These are phyloP conservation scores for Corchorus olitorius DNA, from an alignment of 345 rosid species.

Conservation along the genomic window DNA sequence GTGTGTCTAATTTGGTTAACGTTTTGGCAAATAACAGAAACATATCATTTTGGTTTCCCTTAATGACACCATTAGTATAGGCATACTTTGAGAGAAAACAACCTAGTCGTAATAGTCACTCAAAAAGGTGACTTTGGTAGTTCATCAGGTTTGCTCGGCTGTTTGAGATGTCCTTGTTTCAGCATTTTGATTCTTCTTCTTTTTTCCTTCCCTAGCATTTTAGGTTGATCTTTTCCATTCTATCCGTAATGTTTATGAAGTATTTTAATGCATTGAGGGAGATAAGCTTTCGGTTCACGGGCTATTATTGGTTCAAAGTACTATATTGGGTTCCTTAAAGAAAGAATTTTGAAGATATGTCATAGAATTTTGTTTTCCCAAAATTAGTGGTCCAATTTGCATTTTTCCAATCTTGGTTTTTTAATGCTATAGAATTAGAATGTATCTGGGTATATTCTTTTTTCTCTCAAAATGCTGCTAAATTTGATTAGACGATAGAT, in stretches of 20 bases:
- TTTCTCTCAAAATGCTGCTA: background rate
- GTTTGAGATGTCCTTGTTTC: background rate
- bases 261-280: background rate
- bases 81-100: background rate
- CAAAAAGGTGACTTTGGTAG: background rate
- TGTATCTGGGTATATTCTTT: background rate
- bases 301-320: constrained; percentile 8
- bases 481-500: background rate
- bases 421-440: background rate
- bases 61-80: background rate
- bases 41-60: background rate
- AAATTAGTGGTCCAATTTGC: background rate
- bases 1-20: background rate
- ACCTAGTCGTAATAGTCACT: background rate
- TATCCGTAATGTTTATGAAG: background rate
- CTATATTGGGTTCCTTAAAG: background rate
- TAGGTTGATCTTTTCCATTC: background rate
- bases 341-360: background rate
- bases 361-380: no score
- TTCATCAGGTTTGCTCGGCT: background rate
- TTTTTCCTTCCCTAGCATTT: background rate
- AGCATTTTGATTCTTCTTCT: background rate
- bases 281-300: background rate
- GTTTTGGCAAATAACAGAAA: background rate
- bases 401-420: background rate